Evolutionary conservation across 2,329 filamentous ascomycete species (phyloP), one percentile per base, ranked within the genome.

Genomic region (Phaeophleospora eucalypticola): DNA sequence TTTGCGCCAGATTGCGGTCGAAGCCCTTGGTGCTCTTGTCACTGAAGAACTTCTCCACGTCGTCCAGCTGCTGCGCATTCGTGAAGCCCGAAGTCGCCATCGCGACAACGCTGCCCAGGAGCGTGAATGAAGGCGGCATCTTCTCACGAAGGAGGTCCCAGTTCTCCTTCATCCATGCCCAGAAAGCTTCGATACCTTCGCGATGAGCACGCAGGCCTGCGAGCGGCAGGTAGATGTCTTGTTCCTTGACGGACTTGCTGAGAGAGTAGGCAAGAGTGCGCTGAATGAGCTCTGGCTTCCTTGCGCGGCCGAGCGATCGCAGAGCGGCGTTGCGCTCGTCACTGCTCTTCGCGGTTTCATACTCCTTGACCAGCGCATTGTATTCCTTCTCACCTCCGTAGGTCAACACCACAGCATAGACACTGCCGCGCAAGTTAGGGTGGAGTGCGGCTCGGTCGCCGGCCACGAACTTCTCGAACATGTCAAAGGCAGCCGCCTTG

Each of bases 291-390:
- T 84, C 81, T 1, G 87, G 83, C 46, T 86, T 78, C 64, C 84
- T 84, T 38, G 88, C 83, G 41, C 89, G 82, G 41, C 91, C 91
- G 17, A 97, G 78, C 24, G 80, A 81, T 59, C 90, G 87, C 49
- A 97, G 80, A 1, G 89, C 89, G 10, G 87, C 91, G 70, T 95
- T 96, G 65, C 90, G 88, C 73, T 96, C 89, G 61, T 95, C 89
- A 57, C 82, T 84, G 58, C 84, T 91, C 48, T 77, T 81, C 1
- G 86, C 88, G 10, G 77, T 80, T 58, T 81, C 82, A 73, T 87
- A 93, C 58, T 87, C 82, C 57, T 89, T 76, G 45, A 91, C 71
- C 16, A 95, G 73, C 34, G 80, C 76, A 41, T 95, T 80, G 69
- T 93, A 96, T 80, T 95, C 89, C 67, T 87, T 84, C 62, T 85